Evolutionary conservation across 1,139 yeast species (phyloP).

Genomic region (Hansenula lynferdii): DNA sequence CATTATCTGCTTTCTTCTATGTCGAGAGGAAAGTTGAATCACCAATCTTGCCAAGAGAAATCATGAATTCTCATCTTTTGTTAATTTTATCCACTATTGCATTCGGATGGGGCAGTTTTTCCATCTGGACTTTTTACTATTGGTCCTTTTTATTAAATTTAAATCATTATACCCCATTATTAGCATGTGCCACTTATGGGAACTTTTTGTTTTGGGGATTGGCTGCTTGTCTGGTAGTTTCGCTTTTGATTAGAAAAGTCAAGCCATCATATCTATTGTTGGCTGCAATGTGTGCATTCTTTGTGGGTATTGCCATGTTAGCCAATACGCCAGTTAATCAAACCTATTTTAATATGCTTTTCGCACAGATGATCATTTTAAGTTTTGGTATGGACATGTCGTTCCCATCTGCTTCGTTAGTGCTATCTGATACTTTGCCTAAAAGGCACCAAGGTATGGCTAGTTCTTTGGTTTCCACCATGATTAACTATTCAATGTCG

Average conservation of each 20-base stretch:
- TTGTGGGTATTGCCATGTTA: slow-evolving; percentile 43
- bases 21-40: slow-evolving; percentile 25
- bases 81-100: slow-evolving; percentile 30
- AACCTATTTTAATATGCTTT: slow-evolving; percentile 38
- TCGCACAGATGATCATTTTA: slow-evolving; percentile 44
- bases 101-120: slow-evolving; percentile 58
- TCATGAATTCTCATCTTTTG: slow-evolving; percentile 29
- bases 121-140: slow-evolving; percentile 40
- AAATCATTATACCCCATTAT: slow-evolving; percentile 39
- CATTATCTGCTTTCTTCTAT: slow-evolving; percentile 27
- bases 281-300: slow-evolving; percentile 40
- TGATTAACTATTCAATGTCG: slow-evolving; percentile 50
- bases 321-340: slow-evolving; percentile 45
- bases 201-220: slow-evolving; percentile 44
- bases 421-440: slow-evolving; percentile 47
- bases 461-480: slow-evolving; percentile 51
- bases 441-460: slow-evolving; percentile 55
- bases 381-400: slow-evolving; percentile 59
- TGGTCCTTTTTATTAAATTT: slow-evolving; percentile 37
- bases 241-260: slow-evolving; percentile 34
- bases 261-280: slow-evolving; percentile 42
- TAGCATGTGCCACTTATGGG: slow-evolving; percentile 39
- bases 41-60: slow-evolving; percentile 44
- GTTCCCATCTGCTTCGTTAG: slow-evolving; percentile 52
- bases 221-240: slow-evolving; percentile 41